A percentile compares a stretch with the other conserved stretches of the same genome.
Conservation (phyloP, 768 basidiomycete genomes). For the Agaricus subrufescens region DNA sequence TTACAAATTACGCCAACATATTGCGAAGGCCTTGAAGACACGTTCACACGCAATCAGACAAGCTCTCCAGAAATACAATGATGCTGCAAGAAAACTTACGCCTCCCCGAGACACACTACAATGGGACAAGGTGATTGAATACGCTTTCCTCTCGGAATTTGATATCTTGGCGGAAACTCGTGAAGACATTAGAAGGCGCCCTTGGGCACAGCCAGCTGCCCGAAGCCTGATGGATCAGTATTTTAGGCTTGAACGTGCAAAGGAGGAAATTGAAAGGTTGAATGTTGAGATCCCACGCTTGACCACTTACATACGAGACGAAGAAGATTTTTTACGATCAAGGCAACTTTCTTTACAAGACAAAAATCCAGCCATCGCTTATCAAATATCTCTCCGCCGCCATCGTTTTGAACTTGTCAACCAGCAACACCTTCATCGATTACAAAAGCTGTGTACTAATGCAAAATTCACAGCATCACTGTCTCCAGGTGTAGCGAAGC, state of each 20-base stretch:
- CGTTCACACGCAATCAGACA: conserved; percentile 19
- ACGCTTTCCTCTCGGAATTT: conserved; percentile 20
- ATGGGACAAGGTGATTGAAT: conserved; percentile 23
- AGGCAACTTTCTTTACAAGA: too few relatives aligned
- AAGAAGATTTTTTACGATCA: conserved; percentile 2
- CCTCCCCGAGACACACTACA: conserved; percentile 14
- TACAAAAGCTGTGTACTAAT: too few relatives aligned
- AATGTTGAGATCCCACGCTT: conserved; percentile 15
- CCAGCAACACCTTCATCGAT: too few relatives aligned
- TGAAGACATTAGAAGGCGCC: conserved; percentile 13
- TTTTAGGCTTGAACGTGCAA: conserved; percentile 14
- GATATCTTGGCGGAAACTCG: conserved; percentile 16
- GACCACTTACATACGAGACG: conserved; percentile 12
- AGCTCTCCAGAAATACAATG: conserved; percentile 13
- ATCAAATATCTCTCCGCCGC: too few relatives aligned
- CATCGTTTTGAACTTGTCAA: too few relatives aligned
- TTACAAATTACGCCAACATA: conserved; percentile 24
- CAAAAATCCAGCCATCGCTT: too few relatives aligned
- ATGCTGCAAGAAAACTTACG: neutral
- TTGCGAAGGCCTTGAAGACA: conserved; percentile 18
- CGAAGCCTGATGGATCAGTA: conserved; percentile 14
- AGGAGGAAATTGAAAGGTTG: conserved; percentile 15
- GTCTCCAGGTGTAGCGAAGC: too few relatives aligned
- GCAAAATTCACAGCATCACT: too few relatives aligned
- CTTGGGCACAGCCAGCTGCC: conserved; percentile 15